phyloP scores from a whole-genome alignment of 140 eudicot genomes.

The Bidens hawaiensis region DNA sequence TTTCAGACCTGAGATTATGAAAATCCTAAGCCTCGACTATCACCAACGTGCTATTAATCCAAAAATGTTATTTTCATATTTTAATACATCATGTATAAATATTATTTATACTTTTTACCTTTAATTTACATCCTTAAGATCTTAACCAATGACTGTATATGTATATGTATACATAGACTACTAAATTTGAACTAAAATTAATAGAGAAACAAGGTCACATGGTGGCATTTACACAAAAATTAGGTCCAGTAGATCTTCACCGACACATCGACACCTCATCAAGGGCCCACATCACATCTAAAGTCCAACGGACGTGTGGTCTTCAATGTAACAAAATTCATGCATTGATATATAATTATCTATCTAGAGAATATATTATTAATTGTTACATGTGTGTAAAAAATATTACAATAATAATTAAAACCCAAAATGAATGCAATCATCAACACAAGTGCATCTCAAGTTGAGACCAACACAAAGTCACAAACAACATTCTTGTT shows the following conservation, averaged over 20 bases:
- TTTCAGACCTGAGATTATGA: too few species aligned
- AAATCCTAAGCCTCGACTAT: too few species aligned
- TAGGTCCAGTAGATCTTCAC: conserved; percentile 20
- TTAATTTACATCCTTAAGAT: too few species aligned
- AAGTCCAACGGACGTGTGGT: conserved; percentile 6
- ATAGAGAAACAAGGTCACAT: conserved; percentile 27
- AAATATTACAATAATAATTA: neutral
- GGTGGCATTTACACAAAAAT: conserved; percentile 14
- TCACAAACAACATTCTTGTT: conserved; percentile 11
- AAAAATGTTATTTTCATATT: too few species aligned
- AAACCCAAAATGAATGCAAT: neutral
- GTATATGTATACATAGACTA: neutral
- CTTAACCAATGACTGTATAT: neutral
- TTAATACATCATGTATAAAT: too few species aligned
- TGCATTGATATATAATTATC: neutral
- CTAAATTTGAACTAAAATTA: neutral
- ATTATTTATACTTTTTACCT: too few species aligned
- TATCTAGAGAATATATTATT: neutral
- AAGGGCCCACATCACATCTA: conserved; percentile 4
- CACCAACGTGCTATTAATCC: too few species aligned
- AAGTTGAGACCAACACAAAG: conserved; percentile 11
- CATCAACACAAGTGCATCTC: conserved; percentile 19
- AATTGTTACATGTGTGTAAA: neutral
- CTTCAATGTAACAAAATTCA: neutral
- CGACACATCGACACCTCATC: conserved; percentile 31